Evolutionary conservation across 768 basidiomycete species (phyloP).

Genomic region (Macrolepiota dolichaula): DNA sequence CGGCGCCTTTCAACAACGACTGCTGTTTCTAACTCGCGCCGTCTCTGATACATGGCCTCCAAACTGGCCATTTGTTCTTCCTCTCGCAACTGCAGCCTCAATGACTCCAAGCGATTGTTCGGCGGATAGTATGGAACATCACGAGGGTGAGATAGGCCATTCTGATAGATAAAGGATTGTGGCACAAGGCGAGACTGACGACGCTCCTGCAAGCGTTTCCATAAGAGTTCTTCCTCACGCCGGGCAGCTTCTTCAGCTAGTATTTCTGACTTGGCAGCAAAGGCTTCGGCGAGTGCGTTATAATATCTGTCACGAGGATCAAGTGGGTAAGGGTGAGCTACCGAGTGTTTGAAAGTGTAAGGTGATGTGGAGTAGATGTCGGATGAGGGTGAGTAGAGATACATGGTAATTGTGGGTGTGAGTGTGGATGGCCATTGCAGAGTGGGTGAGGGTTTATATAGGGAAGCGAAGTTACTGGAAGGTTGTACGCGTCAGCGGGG

Average conservation of each 20-base stretch:
- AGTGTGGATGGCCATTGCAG: neutral
- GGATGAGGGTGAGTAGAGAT: neutral
- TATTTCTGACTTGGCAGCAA: slow-evolving; percentile 34
- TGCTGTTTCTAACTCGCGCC: neutral
- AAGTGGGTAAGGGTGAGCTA: slow-evolving; percentile 5
- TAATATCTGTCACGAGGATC: slow-evolving; percentile 32
- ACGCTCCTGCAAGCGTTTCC: slow-evolving; percentile 20
- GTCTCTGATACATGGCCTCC: neutral
- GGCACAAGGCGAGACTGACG: slow-evolving; percentile 7
- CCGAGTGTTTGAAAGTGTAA: neutral
- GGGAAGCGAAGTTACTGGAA: neutral
- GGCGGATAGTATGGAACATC: neutral
- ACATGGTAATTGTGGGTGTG: neutral
- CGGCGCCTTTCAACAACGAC: neutral
- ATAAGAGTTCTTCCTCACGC: slow-evolving; percentile 29
- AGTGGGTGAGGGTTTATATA: neutral
- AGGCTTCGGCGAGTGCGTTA: slow-evolving; percentile 31
- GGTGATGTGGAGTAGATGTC: neutral
- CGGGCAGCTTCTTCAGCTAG: slow-evolving; percentile 29
- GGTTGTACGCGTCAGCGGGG: slow-evolving; percentile 2
- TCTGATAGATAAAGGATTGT: slow-evolving; percentile 7
- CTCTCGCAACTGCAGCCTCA: slow-evolving; percentile 2
- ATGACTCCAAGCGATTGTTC: neutral
- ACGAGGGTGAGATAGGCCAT: slow-evolving; percentile 1
- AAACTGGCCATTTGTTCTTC: slow-evolving; percentile 1